Evolutionary conservation across 495 filamentous ascomycete genomes (phyloP).

Genomic region (Aspergillus homomorphus): DNA sequence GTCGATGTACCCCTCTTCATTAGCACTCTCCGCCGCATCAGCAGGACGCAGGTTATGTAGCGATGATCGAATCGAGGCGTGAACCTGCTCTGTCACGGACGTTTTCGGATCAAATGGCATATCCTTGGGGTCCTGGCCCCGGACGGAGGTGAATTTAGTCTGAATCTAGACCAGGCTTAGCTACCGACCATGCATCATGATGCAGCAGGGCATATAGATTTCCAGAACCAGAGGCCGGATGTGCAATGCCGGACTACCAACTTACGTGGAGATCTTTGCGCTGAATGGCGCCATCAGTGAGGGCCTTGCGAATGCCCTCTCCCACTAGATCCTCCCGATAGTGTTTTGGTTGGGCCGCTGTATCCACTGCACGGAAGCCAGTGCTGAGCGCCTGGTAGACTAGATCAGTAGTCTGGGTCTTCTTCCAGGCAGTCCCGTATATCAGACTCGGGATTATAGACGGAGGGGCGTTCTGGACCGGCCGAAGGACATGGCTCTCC

Average conservation of each 20-base stretch:
- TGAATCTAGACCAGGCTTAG: conserved; percentile 54
- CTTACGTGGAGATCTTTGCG: conserved; percentile 62
- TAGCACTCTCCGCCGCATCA: conserved; percentile 25
- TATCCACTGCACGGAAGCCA: conserved; percentile 75
- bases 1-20: conserved; percentile 65
- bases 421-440: conserved; percentile 91
- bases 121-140: conserved; percentile 56
- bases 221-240: not conserved
- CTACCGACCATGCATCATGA: not conserved
- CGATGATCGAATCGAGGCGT: conserved; percentile 62
- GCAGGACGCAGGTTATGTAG: conserved; percentile 57
- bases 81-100: conserved; percentile 58
- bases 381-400: conserved; percentile 65
- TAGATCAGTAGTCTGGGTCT: conserved; percentile 61
- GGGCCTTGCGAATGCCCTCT: conserved; percentile 56
- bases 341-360: conserved; percentile 75
- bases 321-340: conserved; percentile 74
- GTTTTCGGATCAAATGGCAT: conserved; percentile 57
- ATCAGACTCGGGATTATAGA: conserved; percentile 54
- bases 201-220: not conserved
- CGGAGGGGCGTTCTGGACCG: conserved; percentile 26
- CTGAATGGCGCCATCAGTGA: conserved; percentile 53
- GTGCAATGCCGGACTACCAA: not conserved
- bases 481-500: conserved; percentile 35
- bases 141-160: conserved; percentile 72